Evolutionary conservation across 2,329 filamentous ascomycete genomes (phyloP), one percentile per base, ranked within the genome.

Genomic region (Aspergillus latus): DNA sequence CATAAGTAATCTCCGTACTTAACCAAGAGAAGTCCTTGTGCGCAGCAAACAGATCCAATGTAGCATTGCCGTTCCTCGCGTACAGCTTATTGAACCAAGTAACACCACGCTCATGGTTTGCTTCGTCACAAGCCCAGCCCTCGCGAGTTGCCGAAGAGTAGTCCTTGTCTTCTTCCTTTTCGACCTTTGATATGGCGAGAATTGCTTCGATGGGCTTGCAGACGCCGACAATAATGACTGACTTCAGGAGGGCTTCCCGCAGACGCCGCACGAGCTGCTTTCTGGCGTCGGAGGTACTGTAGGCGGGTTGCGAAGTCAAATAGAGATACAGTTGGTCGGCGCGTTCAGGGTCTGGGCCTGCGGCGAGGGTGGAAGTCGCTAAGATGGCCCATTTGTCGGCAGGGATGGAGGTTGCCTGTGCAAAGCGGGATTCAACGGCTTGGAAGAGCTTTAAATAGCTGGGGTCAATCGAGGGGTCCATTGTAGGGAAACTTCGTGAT

Each of bases 1-100:
- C 77, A 76, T 96, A 96, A 2, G 84, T 85, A 11, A 88, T 83
- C 15, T 88, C 88, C 49, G 90, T 80, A 72, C 92, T 89, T 74
- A 95, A 82, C 66, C 85, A 86, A 8, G 83, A 79, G 70, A 96
- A 91, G 32, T 76, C 71, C 16, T 58, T 59, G 48, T 73, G 71
- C 26, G 69, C 67, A 11, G 39, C 54, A 48, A 73, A 70, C 36
- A 72, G 26, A 42, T 70, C 64, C 57, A 73, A 49, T 3, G 70
- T 72, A 71, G 52, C 57, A 1, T 50, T 57, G 6, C 65, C 73
- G 60, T 86, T 81, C 40, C 78, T 75, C 49, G 78, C 72, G 66
- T 86, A 86, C 8, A 88, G 74, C 47, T 81, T 80, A 45, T 76
- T 72, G 58, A 85, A 76, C 84, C 84, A 88, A 4, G 71, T 78